Evolutionary conservation across 2,329 filamentous ascomycete species (phyloP).

Genomic region (Fusarium zealandicum): DNA sequence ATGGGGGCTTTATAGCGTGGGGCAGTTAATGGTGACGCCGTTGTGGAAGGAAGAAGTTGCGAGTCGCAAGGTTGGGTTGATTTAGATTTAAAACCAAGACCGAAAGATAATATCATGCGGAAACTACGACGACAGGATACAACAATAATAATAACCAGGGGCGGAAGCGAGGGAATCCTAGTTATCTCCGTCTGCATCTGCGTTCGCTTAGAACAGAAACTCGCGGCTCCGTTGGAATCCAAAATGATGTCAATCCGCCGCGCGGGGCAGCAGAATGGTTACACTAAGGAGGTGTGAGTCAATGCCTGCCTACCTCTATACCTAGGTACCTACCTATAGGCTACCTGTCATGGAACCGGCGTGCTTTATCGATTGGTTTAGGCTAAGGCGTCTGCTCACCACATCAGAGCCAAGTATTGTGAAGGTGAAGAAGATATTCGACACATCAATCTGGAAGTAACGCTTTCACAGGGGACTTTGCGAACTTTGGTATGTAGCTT

Average conservation of each 20-base stretch:
- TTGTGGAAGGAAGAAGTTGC: slow-evolving; percentile 10
- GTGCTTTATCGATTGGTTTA: slow-evolving; percentile 21
- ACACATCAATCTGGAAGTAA: too few species aligned
- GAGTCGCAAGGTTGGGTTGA: background rate
- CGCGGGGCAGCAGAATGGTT: slow-evolving; percentile 15
- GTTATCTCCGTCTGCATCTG: background rate
- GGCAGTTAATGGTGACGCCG: background rate
- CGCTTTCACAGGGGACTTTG: too few species aligned
- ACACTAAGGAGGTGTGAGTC: slow-evolving; percentile 4
- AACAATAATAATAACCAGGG: background rate
- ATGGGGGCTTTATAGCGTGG: background rate
- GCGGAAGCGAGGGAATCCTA: background rate
- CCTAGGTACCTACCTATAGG: too few species aligned
- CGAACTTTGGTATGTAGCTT: too few species aligned
- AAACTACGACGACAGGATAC: background rate
- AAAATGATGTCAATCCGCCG: slow-evolving; percentile 32
- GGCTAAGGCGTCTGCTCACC: background rate
- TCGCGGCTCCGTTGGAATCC: background rate
- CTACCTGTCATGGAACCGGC: too few species aligned
- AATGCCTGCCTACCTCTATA: background rate
- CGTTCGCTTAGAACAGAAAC: background rate
- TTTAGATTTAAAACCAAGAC: background rate
- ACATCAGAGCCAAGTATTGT: too few species aligned
- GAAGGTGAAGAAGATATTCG: too few species aligned
- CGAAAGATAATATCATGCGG: background rate